Percentiles rank a stretch among this genome's conserved stretches.
phyloP scores from a whole-genome alignment of 768 basidiomycete genomes.

The Lactarius sanguifluus region DNA sequence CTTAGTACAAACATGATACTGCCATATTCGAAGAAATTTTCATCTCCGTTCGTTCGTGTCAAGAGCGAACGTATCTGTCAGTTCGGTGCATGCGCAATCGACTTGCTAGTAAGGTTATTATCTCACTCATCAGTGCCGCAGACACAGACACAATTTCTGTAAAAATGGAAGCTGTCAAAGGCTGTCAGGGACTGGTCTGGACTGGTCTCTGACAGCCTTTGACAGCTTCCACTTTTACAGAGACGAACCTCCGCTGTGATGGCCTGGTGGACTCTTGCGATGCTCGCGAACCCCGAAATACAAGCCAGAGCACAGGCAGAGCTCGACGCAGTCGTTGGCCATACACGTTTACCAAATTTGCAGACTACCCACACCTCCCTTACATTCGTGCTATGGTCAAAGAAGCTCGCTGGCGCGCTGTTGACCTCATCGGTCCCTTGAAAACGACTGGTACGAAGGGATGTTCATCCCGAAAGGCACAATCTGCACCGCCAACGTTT shows the following conservation, averaged over 20 bases:
- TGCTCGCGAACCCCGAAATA: slow-evolving; percentile 12
- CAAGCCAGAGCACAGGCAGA: slow-evolving; percentile 17
- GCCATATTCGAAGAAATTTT: slow-evolving; percentile 11
- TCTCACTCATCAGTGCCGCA: not conserved
- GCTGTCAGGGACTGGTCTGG: too few relatives aligned
- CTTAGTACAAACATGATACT: slow-evolving; percentile 1
- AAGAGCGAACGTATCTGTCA: not conserved
- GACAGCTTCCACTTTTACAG: too few relatives aligned
- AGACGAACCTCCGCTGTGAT: not conserved
- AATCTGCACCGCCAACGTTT: too few relatives aligned
- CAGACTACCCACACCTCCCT: slow-evolving; percentile 10
- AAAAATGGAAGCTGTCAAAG: too few relatives aligned
- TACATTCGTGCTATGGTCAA: slow-evolving; percentile 14
- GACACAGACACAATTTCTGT: not conserved
- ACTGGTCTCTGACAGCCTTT: too few relatives aligned
- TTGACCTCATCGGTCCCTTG: not conserved
- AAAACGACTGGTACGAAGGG: slow-evolving; percentile 22
- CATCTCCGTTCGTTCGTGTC: not conserved
- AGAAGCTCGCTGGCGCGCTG: slow-evolving; percentile 1
- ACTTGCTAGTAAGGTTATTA: not conserved
- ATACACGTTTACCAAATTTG: slow-evolving; percentile 1
- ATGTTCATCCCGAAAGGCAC: slow-evolving; percentile 14
- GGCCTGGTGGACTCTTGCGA: slow-evolving; percentile 11
- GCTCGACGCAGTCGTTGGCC: slow-evolving; percentile 10
- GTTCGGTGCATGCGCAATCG: not conserved